Conservation (phyloP, 2,329 filamentous ascomycete genomes). For the Aspergillus ochraceus region DNA sequence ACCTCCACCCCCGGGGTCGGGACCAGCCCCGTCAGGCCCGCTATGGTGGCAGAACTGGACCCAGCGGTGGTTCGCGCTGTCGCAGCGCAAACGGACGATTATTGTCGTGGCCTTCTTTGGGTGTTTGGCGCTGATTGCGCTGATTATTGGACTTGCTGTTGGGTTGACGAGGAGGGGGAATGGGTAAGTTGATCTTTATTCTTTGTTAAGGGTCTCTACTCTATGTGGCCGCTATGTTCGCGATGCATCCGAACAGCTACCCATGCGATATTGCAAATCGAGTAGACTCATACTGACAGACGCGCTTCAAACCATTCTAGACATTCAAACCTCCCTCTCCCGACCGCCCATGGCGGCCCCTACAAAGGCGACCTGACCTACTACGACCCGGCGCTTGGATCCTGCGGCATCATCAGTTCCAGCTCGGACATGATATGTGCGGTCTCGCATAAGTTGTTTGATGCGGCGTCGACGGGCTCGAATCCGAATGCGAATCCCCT, state of each 20-base stretch:
- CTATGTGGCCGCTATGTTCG: no score
- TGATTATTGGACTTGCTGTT: conserved; percentile 25
- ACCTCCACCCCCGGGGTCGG: not conserved
- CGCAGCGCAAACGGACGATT: conserved; percentile 13
- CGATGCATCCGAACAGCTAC: not conserved
- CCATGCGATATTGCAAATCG: not conserved
- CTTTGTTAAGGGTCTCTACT: no score
- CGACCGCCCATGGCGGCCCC: conserved; percentile 44
- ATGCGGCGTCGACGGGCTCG: conserved; percentile 53
- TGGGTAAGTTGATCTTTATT: conserved; percentile 16
- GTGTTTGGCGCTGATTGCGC: conserved; percentile 13
- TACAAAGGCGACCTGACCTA: conserved; percentile 69
- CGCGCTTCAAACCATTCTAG: not conserved
- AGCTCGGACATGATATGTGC: conserved; percentile 63
- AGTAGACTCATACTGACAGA: not conserved
- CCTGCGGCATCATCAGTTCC: conserved; percentile 63
- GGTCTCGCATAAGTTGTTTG: conserved; percentile 67
- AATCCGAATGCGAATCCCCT: conserved; percentile 66
- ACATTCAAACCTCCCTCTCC: conserved; percentile 24
- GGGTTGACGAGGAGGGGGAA: conserved; percentile 18
- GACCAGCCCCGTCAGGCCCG: not conserved
- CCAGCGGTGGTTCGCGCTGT: not conserved
- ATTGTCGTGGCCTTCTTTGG: conserved; percentile 12
- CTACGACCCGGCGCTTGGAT: conserved; percentile 66
- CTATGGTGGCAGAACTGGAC: not conserved